Base-by-base conservation (phyloP, 2,329 filamentous ascomycete genomes). In the Beauveria caledonica region DNA sequence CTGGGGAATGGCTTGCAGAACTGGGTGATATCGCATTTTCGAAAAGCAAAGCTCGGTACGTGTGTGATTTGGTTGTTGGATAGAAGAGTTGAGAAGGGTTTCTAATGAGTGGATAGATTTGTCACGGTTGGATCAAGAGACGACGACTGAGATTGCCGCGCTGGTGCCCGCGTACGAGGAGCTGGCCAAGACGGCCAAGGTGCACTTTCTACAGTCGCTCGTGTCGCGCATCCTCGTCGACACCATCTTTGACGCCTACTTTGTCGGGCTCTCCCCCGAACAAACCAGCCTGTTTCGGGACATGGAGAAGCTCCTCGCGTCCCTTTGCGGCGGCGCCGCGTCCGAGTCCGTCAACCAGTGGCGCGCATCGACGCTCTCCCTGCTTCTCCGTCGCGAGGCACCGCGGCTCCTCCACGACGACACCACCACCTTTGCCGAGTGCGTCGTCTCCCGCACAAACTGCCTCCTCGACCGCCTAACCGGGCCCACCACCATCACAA, bases 21-120 rank as follows among this genome's bases (percentile, higher is more conserved):
- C 66, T 91, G 87, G 87, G 82, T 87, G 3, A 85, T 90, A 66
- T 80, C 82, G 27, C 83, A 88, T 68, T 90, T 88, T 64, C 79
- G 87, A 56, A 82, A 81, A 63, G 78, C 81, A 13, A 87, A 80
- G 72, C 72, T 87, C 51, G 75, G 80, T 81, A 69, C 54, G 36
- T 36, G 11, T 36, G 10, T 15, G 15, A 15, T 5, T 36, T 36
- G 25, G 17, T 4, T 50, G 2, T 33, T 21, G 9, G 17, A 4
- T 1, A 10, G n/a, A 19, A 19, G 40, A 42, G 40, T 5, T 5
- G 17, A 40, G 33, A 55, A 62, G 39, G 19, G 6, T n/a, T 17
- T 54, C 49, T 25, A 4, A 64, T 61, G 52, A 63, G 46, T 15
- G 48, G 19, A 15, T 62, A 83, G 81, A 83, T 65, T 65, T 80